Evolutionary conservation across 495 filamentous ascomycete species (phyloP).

Genomic region (Terfezia claveryi): DNA sequence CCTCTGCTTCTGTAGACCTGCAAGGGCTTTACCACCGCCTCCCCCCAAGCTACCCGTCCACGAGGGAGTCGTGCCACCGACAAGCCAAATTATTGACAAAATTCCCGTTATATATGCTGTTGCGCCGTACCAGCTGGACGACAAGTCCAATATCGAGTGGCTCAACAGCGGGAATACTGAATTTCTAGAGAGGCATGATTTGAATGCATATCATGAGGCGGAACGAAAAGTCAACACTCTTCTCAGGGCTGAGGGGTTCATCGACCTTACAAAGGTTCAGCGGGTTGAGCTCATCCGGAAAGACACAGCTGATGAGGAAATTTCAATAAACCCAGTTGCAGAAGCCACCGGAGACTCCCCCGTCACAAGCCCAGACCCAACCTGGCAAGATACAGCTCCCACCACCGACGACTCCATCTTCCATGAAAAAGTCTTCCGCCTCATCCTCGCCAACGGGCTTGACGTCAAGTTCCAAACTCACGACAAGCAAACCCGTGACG

Average conservation of each 20-base stretch:
- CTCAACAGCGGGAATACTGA: constrained; percentile 27
- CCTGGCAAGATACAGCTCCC: not conserved
- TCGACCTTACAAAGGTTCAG: constrained; percentile 37
- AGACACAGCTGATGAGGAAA: not conserved
- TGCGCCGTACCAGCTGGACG: constrained; percentile 36
- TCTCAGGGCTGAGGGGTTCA: constrained; percentile 39
- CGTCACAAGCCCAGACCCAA: not conserved
- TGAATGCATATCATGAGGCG: constrained; percentile 39
- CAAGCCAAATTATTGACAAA: constrained; percentile 33
- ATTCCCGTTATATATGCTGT: constrained; percentile 42
- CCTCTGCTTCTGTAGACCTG: constrained; percentile 42
- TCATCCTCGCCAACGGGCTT: constrained; percentile 39
- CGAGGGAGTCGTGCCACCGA: constrained; percentile 30
- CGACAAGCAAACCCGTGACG: constrained; percentile 32
- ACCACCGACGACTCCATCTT: constrained; percentile 18
- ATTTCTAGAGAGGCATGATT: constrained; percentile 26
- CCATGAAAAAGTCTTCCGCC: constrained; percentile 38
- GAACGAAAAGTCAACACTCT: constrained; percentile 39
- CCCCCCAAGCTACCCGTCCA: constrained; percentile 33
- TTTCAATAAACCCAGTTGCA: not conserved
- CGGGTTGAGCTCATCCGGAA: not conserved
- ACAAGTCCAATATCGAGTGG: constrained; percentile 35
- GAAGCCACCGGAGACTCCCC: not conserved
- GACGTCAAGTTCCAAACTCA: constrained; percentile 46
- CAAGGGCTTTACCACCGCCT: constrained; percentile 40